Evolutionary conservation across 352 stramenopile genomes (phyloP), one percentile per base, ranked within the genome.

Genomic region (Pythium insidiosum): DNA sequence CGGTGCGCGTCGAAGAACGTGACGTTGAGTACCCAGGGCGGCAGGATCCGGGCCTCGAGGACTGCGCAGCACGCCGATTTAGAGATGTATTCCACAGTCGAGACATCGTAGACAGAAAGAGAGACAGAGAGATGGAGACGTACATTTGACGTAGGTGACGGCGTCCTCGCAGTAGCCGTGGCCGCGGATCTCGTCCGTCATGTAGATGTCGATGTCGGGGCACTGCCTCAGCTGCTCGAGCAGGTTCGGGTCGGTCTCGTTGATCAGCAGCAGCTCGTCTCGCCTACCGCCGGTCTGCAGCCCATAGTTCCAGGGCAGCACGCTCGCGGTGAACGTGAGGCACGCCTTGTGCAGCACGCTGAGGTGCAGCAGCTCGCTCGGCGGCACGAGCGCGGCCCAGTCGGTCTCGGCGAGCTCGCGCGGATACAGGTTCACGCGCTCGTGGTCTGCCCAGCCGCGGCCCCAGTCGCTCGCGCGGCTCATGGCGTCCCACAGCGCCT

Each of bases 111-210:
- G n/a, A n/a, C n/a, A n/a, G n/a, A n/a, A n/a, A n/a, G n/a, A 36
- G 22, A 15, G 30, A 19, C n/a, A 25, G 10, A 4, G 38, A 7
- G 33, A 26, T 9, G 24, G 60, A 45, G 4, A 69, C 47, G 33
- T 37, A 85, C 73, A 81, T 47, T 84, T 83, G 25, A 61, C 52
- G 45, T 86, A 88, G 2, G 56, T 71, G 21, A 66, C 58, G 0
- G 58, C 66, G 51, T 88, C 76, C 52, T 88, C 76, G 53, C 76
- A 88, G 45, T 88, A 88, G 24, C 72, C 71, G 21, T 81, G 57
- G 22, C 61, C 66, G 20, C 71, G 54, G 20, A 81, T 41, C 0
- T 54, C 42, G 0, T 30, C 47, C 0, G 77, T 72, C 3, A 83
- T 34, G 55, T 73, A 87, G n/a, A 88, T 38, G 42, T 89, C 76